A percentile compares a stretch with the other conserved stretches of the same genome.
phyloP scores from a whole-genome alignment of 1,139 yeast species.

The Taphrina betulina region DNA sequence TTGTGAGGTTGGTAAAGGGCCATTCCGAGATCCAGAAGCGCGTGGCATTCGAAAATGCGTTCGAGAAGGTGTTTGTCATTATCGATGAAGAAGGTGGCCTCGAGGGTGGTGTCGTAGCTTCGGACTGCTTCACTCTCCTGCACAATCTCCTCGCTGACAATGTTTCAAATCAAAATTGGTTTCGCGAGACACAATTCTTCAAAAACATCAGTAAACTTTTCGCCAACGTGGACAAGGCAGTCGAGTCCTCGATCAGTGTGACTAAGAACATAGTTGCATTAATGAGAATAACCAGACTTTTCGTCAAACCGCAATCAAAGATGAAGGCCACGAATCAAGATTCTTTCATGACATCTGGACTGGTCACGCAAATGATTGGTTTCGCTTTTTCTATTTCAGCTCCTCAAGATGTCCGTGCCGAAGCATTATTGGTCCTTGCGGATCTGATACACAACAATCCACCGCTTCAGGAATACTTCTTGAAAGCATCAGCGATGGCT shows the following conservation, averaged over 20 bases:
- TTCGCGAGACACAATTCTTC: constrained; percentile 79
- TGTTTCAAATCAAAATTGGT: constrained; percentile 84
- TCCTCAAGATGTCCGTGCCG: constrained; percentile 28
- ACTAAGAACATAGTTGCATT: constrained; percentile 3
- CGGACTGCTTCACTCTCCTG: constrained; percentile 78
- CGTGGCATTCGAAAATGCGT: constrained; percentile 91
- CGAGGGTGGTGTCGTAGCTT: constrained; percentile 74
- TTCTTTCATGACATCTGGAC: constrained; percentile 24
- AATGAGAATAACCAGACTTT: constrained; percentile 10
- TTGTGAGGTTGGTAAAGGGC: constrained; percentile 77
- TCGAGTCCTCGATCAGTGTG: not conserved
- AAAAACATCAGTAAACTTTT: constrained; percentile 63
- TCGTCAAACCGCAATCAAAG: constrained; percentile 15
- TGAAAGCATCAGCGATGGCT: constrained; percentile 16
- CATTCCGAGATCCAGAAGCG: constrained; percentile 86
- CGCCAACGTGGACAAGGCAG: constrained; percentile 36
- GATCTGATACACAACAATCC: constrained; percentile 19
- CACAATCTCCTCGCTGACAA: constrained; percentile 74
- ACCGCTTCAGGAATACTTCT: constrained; percentile 19
- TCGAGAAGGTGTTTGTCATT: constrained; percentile 73
- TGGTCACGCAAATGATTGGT: constrained; percentile 19
- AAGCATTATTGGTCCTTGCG: constrained; percentile 20
- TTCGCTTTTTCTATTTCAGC: constrained; percentile 14
- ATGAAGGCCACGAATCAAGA: constrained; percentile 20
- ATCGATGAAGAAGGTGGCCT: constrained; percentile 87